These are phyloP conservation scores for Microcera coccophila DNA, from an alignment of 2,329 filamentous ascomycete genomes.

Conservation along the genomic window DNA sequence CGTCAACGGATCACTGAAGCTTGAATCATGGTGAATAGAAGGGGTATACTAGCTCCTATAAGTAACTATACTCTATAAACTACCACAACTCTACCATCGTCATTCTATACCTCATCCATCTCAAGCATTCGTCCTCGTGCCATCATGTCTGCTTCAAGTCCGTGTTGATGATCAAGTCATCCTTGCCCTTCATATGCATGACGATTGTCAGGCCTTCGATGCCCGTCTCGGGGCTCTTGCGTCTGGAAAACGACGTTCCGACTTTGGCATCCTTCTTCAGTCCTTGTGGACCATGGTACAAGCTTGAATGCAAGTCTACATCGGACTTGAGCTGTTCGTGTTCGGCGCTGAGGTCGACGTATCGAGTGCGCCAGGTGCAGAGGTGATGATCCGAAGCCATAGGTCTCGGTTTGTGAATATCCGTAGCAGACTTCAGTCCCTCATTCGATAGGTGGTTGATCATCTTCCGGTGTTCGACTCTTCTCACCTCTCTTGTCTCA, in stretches of 20 bases:
- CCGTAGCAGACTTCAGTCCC: conserved; percentile 10
- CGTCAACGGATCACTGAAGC: no score
- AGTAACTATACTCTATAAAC: background rate
- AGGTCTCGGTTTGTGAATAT: conserved; percentile 33
- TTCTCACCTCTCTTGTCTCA: conserved; percentile 3
- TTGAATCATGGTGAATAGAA: no score
- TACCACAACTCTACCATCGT: conserved; percentile 1
- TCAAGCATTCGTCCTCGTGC: no score
- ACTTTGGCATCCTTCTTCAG: conserved; percentile 10
- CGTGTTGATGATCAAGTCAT: conserved; percentile 51
- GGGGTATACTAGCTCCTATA: no score
- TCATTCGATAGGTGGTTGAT: conserved; percentile 6
- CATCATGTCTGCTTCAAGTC: conserved; percentile 32
- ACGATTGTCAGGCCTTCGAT: conserved; percentile 50
- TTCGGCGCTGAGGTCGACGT: conserved; percentile 39
- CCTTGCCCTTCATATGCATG: conserved; percentile 46
- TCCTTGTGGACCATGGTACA: conserved; percentile 11
- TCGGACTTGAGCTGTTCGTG: conserved; percentile 41
- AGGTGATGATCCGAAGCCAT: conserved; percentile 37
- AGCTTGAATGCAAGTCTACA: conserved; percentile 22
- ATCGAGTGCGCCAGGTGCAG: conserved; percentile 42
- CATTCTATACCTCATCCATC: conserved; percentile 3
- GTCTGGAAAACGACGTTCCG: conserved; percentile 12
- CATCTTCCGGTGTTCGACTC: conserved; percentile 2
- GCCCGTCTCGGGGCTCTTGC: conserved; percentile 36